Base-by-base conservation (phyloP, 441 rosid species). In the Arabidopsis lyrata region DNA sequence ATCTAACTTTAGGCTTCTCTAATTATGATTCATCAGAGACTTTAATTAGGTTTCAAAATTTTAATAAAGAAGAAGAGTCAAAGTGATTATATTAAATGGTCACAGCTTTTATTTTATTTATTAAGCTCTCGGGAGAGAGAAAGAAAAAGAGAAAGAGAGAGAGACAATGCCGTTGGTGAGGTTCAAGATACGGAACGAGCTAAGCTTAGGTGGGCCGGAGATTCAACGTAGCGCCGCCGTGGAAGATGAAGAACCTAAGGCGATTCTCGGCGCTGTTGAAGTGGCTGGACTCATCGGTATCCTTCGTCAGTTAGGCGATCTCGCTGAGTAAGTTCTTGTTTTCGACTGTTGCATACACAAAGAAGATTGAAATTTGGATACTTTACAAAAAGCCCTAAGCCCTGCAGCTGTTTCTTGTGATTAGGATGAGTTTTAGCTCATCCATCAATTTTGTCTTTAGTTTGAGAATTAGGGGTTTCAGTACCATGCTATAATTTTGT, bases 281-380 rank as follows among this genome's bases (percentile, higher is more conserved):
- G 98, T 93, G 6, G 86, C 98, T 49, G 99, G 98, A 11, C 97
- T 95, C 67, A 92, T 93, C 69, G 99, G 99, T 76, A 90, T 95
- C 87, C 90, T 95, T 87, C 97, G 99, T 45, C 99, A 93, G 75
- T 70, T 95, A 54, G 98, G 99, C 85, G 99, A 95, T 83, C 97
- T 94, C 62, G 95, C 97, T 53, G 96, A 94, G 98, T 94, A 81
- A 60, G 96, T 81, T 68, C 22, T 32, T 16, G 29, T 32, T 16
- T 24, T 49, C 16, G 2, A 52, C 15, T 58, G 8, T 68, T 39
- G 2, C 9, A 57, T 9, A 44, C 10, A 14, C 11, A 5, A 5
- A 13, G 13, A 35, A 45, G 57, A 53, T 68, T 53, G 47, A 31
- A 27, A 6, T 50, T 15, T 16, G 39, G 31, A 29, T 29, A 29